Conservation (phyloP, 495 filamentous ascomycete species). For the Mycothermus thermophilus region DNA sequence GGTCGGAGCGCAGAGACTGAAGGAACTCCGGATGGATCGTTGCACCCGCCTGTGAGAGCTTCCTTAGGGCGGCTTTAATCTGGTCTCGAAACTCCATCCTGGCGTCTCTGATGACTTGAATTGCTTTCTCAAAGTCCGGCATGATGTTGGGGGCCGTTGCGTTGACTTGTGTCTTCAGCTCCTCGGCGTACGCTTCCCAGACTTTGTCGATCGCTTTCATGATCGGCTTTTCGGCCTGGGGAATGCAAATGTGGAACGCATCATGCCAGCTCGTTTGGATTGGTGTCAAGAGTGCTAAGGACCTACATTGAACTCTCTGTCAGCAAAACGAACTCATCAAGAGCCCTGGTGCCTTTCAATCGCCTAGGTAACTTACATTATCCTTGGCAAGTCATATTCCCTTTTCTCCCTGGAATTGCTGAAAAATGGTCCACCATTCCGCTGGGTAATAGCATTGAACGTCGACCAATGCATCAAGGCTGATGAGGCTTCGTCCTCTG, state of each 20-base stretch:
- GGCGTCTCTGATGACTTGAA: no score
- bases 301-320: background rate
- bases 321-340: no score
- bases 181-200: conserved; percentile 4
- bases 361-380: conserved; percentile 8
- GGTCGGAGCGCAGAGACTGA: background rate
- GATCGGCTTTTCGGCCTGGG: background rate
- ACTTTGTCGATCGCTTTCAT: conserved; percentile 1
- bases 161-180: background rate
- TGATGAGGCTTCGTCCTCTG: background rate
- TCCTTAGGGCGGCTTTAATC: background rate
- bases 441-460: conserved; percentile 7
- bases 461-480: conserved; percentile 3
- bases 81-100: conserved; percentile 3
- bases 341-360: no score
- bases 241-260: conserved; percentile 1
- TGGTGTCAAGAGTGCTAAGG: background rate
- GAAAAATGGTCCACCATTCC: conserved; percentile 5
- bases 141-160: no score
- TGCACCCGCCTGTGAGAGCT: background rate
- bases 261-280: conserved; percentile 2
- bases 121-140: no score
- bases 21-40: conserved; percentile 2
- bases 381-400: conserved; percentile 7
- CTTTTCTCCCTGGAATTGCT: conserved; percentile 1